These are phyloP conservation scores for Cicer bijugum DNA, from an alignment of 306 rosid species.

Conservation along the genomic window DNA sequence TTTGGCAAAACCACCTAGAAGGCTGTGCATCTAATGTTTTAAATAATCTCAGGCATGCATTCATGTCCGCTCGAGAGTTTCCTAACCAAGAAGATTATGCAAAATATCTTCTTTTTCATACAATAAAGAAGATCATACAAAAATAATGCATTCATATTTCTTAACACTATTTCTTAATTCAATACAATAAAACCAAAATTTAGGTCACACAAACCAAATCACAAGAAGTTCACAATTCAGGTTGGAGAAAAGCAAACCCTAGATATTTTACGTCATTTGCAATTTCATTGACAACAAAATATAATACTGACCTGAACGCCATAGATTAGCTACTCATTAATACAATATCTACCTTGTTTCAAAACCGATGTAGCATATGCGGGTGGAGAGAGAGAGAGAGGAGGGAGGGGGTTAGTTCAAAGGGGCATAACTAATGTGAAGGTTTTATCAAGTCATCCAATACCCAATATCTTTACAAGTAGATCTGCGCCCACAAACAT, in stretches of 20 bases:
- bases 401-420: neutral
- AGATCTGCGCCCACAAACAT: neutral
- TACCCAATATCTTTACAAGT: constrained; percentile 8
- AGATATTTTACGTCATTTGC: constrained; percentile 6
- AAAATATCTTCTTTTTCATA: constrained; percentile 12
- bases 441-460: neutral
- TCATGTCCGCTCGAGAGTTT: constrained; percentile 1
- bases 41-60: constrained; percentile 2
- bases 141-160: neutral
- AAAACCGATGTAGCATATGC: neutral
- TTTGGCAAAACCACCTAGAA: neutral
- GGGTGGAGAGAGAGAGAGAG: neutral
- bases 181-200: constrained; percentile 1
- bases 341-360: neutral
- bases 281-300: neutral
- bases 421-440: neutral
- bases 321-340: neutral
- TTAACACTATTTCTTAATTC: constrained; percentile 10
- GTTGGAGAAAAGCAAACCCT: neutral
- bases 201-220: constrained; percentile 17
- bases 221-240: neutral
- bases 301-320: constrained; percentile 16
- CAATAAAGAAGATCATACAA: constrained; percentile 18
- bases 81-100: constrained; percentile 18
- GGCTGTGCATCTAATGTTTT: neutral